These are phyloP conservation scores for Rhizopus delemar DNA, from an alignment of 371 early-diverging fungal species.

Conservation along the genomic window DNA sequence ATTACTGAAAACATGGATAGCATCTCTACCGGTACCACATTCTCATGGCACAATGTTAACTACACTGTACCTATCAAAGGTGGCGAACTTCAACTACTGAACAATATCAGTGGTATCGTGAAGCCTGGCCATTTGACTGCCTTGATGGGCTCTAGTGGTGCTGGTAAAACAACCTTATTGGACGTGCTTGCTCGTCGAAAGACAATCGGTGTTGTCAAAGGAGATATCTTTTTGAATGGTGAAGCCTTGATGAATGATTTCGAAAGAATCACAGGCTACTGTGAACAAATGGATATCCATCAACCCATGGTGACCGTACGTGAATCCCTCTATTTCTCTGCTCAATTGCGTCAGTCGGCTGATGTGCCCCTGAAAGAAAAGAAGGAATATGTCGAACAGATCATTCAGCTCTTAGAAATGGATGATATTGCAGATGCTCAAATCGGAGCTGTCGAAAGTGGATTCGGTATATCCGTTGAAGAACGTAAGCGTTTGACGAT, in stretches of 20 bases:
- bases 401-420: constrained; percentile 68
- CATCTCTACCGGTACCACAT: constrained; percentile 51
- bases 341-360: constrained; percentile 66
- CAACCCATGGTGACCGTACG: constrained; percentile 63
- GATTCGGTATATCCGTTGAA: constrained; percentile 62
- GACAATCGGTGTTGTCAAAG: constrained; percentile 77
- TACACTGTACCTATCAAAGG: constrained; percentile 63
- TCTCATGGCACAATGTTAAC: constrained; percentile 58
- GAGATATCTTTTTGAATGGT: constrained; percentile 69
- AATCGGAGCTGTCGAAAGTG: constrained; percentile 59
- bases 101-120: constrained; percentile 54
- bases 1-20: constrained; percentile 31
- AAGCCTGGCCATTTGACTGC: constrained; percentile 70
- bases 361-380: constrained; percentile 61
- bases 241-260: constrained; percentile 51
- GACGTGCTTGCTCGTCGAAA: constrained; percentile 81
- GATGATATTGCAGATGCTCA: constrained; percentile 57
- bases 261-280: constrained; percentile 76
- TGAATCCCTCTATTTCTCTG: constrained; percentile 74
- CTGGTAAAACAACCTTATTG: constrained; percentile 87
- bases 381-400: constrained; percentile 66
- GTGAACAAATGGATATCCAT: constrained; percentile 83
- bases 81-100: constrained; percentile 51
- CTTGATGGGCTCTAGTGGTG: constrained; percentile 83
- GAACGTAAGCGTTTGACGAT: constrained; percentile 70